Base-by-base conservation (phyloP, 1,284 basidiomycete species). In the Tylopilus sp. region DNA sequence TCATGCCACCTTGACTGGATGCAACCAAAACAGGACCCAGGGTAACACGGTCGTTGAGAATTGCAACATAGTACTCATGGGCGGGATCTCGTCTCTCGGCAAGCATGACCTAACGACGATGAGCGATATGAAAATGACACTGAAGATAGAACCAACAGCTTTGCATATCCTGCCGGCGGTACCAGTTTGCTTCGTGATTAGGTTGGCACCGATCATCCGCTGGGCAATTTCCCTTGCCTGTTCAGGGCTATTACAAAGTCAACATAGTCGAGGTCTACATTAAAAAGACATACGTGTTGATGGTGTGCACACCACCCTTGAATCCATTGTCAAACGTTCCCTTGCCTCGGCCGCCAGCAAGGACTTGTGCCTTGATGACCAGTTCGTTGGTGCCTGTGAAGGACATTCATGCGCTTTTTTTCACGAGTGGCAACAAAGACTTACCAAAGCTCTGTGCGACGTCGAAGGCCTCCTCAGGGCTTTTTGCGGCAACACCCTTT, bases 141-240 rank as follows among this genome's bases (percentile, higher is more conserved):
- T 29, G 43, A 53, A 43, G 39, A 58, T 31, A 36, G 26, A 35
- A 76, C 85, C 45, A 66, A 93, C 94, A 61, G 96, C 89, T 67
- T 98, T 99, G 81, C 97, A 99, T 62, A 94, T 73, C 58, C 95
- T 87, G 51, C 97, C 97, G 50, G 70, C 87, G 54, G 90, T 90
- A 63, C 97, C 97, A 22, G 97, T 99, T 75, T 99, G 97, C 75
- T 99, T 99, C 59, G 97, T 99, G 79, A 99, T 98, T 65, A 99
- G 86, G 61, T 92, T 92, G 58, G 90, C 81, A 52, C 95, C 95
- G 57, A 99, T 84, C 97, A 99, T 99, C 77, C 96, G 88, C 61
- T 76, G 74, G 19, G 97, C 96, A 62, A 84, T 83, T 50, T 96
- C 90, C 69, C 86, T 83, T 37, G 95, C 97, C 72, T 98, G 86